phyloP scores from a whole-genome alignment of 2,329 filamentous ascomycete genomes.

The Colletotrichum sidae region DNA sequence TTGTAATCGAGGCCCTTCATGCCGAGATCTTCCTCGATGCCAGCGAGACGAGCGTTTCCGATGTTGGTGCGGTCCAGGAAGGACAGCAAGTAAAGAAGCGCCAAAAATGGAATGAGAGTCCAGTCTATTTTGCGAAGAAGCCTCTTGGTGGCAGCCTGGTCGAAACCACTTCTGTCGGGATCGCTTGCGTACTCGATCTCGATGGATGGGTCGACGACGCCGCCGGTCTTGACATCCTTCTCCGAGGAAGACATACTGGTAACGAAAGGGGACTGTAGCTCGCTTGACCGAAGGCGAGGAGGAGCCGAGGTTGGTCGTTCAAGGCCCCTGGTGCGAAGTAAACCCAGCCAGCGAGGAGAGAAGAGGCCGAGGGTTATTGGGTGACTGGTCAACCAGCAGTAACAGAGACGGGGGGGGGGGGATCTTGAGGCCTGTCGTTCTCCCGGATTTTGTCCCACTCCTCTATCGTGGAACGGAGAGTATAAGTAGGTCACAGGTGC shows the following conservation, averaged over 20 bases:
- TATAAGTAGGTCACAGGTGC: too few species aligned
- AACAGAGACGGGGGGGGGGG: too few species aligned
- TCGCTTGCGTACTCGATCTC: slow-evolving; percentile 38
- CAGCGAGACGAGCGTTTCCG: slow-evolving; percentile 54
- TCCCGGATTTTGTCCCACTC: too few species aligned
- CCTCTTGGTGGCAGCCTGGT: slow-evolving; percentile 55
- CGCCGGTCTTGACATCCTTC: slow-evolving; percentile 34
- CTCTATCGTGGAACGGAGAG: too few species aligned
- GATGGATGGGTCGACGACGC: slow-evolving; percentile 32
- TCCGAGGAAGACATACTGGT: slow-evolving; percentile 31
- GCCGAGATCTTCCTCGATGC: slow-evolving; percentile 50
- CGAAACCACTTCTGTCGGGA: slow-evolving; percentile 42
- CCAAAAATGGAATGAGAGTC: slow-evolving; percentile 69
- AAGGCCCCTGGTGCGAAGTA: too few species aligned
- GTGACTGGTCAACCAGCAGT: too few species aligned
- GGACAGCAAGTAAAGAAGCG: slow-evolving; percentile 61
- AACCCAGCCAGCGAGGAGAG: too few species aligned
- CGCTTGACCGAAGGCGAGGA: background rate
- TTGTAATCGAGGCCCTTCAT: slow-evolving; percentile 73
- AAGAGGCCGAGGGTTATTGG: too few species aligned
- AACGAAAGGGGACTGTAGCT: background rate
- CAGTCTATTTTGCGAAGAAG: slow-evolving; percentile 66
- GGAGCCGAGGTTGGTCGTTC: background rate
- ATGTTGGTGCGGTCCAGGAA: slow-evolving; percentile 66
- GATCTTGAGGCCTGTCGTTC: too few species aligned